Evolutionary conservation across 352 stramenopile species (phyloP), one percentile per base, ranked within the genome.

Genomic region (Phytopythium sindhum): DNA sequence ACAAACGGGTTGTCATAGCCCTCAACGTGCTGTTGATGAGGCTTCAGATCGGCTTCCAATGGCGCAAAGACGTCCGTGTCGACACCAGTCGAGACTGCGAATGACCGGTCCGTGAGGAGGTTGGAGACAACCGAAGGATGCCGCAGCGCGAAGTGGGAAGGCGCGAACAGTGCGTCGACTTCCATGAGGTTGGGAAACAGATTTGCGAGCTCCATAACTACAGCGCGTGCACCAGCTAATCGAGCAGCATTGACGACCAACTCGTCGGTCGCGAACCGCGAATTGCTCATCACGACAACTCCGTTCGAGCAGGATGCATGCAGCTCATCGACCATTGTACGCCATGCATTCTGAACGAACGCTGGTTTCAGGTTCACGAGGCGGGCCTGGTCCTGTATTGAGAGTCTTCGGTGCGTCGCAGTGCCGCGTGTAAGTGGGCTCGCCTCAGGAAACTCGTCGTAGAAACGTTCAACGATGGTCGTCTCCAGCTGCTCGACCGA

Each of bases 141-240:
- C 0, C 73, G 28, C 14, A 71, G 66, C 4, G 80, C 72, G 48
- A 80, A 89, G 31, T 78, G 78, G 4, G 80, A 89, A 1, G 78
- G 80, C n/a, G 74, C 73, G 6, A 89, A 66, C 17, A 89, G 63
- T 15, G 74, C 64, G 31, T 89, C 80, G 23, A 86, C 72, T 0
- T 72, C 42, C 7, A 86, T 37, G 23, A 37, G 39, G 23, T 68
- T 66, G 2, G 80, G 78, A 11, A 72, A 50, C 1, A 89, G 52
- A 56, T 86, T 89, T 2, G 80, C 64, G 6, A 89, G 67, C 58
- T 89, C 80, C 69, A 85, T 80, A 4, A 85, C 57, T 8, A 84
- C 62, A 1, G 78, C 69, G 7, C 66, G 67, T 2, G 72, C 68
- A 19, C 76, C 74, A 26, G 73, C 70, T 10, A 82, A 28, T 8